phyloP scores from a whole-genome alignment of 768 basidiomycete species.

The Psilocybe cubensis region DNA sequence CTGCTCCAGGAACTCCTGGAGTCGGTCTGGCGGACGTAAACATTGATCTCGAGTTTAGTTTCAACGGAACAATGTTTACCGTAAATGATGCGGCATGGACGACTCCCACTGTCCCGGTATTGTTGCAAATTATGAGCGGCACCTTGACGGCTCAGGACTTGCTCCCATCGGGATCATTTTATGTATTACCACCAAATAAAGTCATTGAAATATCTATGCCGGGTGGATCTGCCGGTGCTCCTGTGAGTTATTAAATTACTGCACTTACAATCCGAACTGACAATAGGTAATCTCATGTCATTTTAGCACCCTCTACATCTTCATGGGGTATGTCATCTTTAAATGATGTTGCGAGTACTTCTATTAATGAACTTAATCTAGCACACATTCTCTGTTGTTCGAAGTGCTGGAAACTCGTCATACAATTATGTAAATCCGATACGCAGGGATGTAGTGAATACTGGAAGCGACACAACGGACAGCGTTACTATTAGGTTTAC shows the following conservation, averaged over 20 bases:
- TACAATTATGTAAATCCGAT: constrained; percentile 53
- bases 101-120: constrained; percentile 43
- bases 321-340: constrained; percentile 35
- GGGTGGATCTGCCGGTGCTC: constrained; percentile 33
- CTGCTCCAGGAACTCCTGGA: constrained; percentile 32
- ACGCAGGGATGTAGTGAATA: constrained; percentile 22
- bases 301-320: constrained; percentile 43
- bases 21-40: constrained; percentile 41
- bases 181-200: constrained; percentile 13
- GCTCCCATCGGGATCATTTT: constrained; percentile 41
- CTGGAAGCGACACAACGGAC: constrained; percentile 19
- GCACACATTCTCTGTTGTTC: constrained; percentile 41
- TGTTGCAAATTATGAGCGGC: constrained; percentile 48
- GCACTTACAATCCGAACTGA: too few relatives aligned
- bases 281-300: background rate
- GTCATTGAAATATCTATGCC: constrained; percentile 49
- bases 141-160: constrained; percentile 33
- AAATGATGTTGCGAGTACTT: background rate
- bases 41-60: constrained; percentile 30
- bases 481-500: constrained; percentile 55
- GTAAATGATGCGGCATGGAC: constrained; percentile 36
- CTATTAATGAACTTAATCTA: constrained; percentile 7
- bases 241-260: constrained; percentile 32
- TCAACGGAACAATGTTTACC: constrained; percentile 22
- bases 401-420: constrained; percentile 35